Evolutionary conservation across 257 asterid species (phyloP), one percentile per base, ranked within the genome.

Genomic region (Solanum ossicruentum): DNA sequence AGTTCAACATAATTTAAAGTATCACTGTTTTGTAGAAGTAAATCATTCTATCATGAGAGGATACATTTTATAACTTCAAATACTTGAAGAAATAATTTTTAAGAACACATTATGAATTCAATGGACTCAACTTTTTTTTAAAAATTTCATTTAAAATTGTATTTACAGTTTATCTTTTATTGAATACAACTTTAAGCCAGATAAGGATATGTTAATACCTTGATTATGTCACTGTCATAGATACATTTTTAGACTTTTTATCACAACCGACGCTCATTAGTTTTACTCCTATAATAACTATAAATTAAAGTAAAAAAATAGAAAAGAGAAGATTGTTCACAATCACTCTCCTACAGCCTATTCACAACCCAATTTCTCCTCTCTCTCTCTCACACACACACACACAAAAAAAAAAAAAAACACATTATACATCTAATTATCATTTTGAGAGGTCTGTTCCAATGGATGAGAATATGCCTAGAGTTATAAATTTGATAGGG

Each of bases 401-500:
- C n/a, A 3, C 13, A 3, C 81, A 73, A 60, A 73, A 21, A 20
- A 20, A 65, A 61, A 65, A 23, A 65, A 16, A 66, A 66, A 13
- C 0, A 67, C 75, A 36, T 47, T 47, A 73, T 47, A 75, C 23
- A 47, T 75, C n/a, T 21, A 47, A 75, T 47, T 73, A 21, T 32
- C 47, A 36, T 36, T 36, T 36, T 36, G 41, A 66, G 75, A 28
- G n/a, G 20, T 39, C 7, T 49, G 43, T 75, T 8, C 52, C 23
- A 69, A 8, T 17, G 39, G 43, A 73, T 7, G 69, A 79, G 63
- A 85, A 41, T 36, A 91, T 93, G 89, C 77, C 84, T 16, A 90
- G 86, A 84, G 88, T 89, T 26, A 86, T 94, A 47, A 78, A 54
- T 32, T 85, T 88, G 58, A 67, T 94, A 5, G 90, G 93, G 8